Conservation (phyloP, 2,329 filamentous ascomycete genomes). For the Verticillium klebahnii region DNA sequence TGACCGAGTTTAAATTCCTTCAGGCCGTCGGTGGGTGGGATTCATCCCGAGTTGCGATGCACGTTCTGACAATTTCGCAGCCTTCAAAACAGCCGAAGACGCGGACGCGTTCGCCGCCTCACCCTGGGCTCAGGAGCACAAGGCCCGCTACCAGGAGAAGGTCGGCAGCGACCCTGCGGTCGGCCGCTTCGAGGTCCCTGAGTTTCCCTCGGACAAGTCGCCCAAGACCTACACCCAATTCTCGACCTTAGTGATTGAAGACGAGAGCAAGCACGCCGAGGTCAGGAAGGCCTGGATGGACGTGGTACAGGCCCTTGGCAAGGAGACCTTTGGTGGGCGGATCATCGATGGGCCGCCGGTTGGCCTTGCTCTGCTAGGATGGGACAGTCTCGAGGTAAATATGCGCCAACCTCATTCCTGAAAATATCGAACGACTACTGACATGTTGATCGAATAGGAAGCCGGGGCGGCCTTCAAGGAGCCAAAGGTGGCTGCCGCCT, state of each 20-base stretch:
- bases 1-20: slow-evolving; percentile 9
- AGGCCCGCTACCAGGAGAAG: background rate
- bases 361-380: slow-evolving; percentile 6
- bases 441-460: background rate
- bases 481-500: slow-evolving; percentile 5
- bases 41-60: no score
- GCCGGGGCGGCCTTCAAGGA: slow-evolving; percentile 3
- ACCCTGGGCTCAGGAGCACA: slow-evolving; percentile 4
- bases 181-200: slow-evolving; percentile 6
- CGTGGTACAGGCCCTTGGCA: slow-evolving; percentile 3
- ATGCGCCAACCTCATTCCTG: no score
- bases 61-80: background rate
- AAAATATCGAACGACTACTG: background rate
- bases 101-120: slow-evolving; percentile 6
- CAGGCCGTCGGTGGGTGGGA: slow-evolving; percentile 1
- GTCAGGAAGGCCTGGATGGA: slow-evolving; percentile 6
- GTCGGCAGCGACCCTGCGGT: background rate
- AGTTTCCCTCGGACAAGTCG: background rate
- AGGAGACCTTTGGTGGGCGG: slow-evolving; percentile 1
- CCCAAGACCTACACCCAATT: slow-evolving; percentile 5
- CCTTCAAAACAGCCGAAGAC: slow-evolving; percentile 4
- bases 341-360: slow-evolving; percentile 2
- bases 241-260: slow-evolving; percentile 2
- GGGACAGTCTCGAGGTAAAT: slow-evolving; percentile 8
- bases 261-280: slow-evolving; percentile 7